Base-by-base conservation (phyloP, 768 basidiomycete species). In the Boletus sp. region DNA sequence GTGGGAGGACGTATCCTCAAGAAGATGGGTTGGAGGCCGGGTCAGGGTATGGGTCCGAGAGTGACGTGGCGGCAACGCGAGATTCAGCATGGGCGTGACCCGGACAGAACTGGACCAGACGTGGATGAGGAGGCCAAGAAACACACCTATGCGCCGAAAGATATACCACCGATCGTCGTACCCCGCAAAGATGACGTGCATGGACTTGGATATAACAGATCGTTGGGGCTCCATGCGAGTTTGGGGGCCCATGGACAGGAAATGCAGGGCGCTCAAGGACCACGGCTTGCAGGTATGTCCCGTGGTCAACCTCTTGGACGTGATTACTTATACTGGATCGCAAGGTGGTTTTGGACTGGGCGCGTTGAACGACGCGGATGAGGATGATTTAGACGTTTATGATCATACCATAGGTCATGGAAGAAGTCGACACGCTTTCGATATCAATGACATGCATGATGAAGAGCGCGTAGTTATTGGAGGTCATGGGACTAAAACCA, bases 1-100 rank as follows among this genome's bases (percentile, higher is more conserved):
- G 79, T 85, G 27, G 96, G 96, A 0, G 86, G 90, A 4, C 83
- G 84, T 34, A 83, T 98, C 7, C 79, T 99, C 50, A 88, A 86
- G 74, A 95, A 93, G 73, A 94, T 98, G 88, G 96, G 97, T 0
- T 98, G 97, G 96, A 78, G 87, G 39, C 71, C 84, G 0, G 97
- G 95, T 1, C 93, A 95, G 71, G 97, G 96, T 13, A 84, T 98
- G 19, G 97, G 96, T 0, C 93, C 95, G 5, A 82, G 96, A 11
- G 77, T 98, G 30, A 84, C 91, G 5, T 80, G 87, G 58, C 79
- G 83, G 34, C 84, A 90, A 64, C 83, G 88, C 41, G 84, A 81
- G 59, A 72, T 82, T 17, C 91, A 95, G 67, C 85, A 90, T 67
- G 69, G 79, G 13, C 81, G 81, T 53, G 64, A 70, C 37, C 69